These are phyloP conservation scores for Biscogniauxia mediterranea DNA, from an alignment of 2,329 filamentous ascomycete genomes.

Conservation along the genomic window DNA sequence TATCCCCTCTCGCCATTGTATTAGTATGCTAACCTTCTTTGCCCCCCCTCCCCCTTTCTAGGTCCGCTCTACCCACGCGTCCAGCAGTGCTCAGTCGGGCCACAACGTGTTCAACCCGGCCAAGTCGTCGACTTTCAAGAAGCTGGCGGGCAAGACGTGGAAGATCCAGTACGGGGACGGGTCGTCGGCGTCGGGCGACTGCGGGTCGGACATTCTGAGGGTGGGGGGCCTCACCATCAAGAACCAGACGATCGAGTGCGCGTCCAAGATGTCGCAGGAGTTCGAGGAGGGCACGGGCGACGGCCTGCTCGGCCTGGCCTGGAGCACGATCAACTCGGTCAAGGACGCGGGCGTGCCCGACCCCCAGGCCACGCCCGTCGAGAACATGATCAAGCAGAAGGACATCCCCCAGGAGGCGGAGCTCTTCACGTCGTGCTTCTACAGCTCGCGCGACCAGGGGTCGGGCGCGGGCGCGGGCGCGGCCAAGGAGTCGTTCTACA, in stretches of 20 bases:
- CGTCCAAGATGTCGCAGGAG: slow-evolving; percentile 54
- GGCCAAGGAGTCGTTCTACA: slow-evolving; percentile 60
- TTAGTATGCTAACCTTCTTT: slow-evolving; percentile 1
- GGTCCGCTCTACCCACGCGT: slow-evolving; percentile 55
- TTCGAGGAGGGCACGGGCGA: slow-evolving; percentile 58
- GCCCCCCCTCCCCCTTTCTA: slow-evolving; percentile 21
- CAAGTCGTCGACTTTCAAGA: slow-evolving; percentile 61
- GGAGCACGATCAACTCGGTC: slow-evolving; percentile 63
- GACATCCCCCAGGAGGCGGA: slow-evolving; percentile 47
- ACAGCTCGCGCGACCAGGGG: slow-evolving; percentile 48
- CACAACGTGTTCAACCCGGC: slow-evolving; percentile 59
- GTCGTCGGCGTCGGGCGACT: slow-evolving; percentile 63
- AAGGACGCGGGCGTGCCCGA: slow-evolving; percentile 38
- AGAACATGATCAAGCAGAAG: slow-evolving; percentile 62
- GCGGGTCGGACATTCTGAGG: slow-evolving; percentile 61
- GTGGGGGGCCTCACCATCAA: slow-evolving; percentile 62
- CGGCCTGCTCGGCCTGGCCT: slow-evolving; percentile 67
- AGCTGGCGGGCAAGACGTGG: slow-evolving; percentile 52
- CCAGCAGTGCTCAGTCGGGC: slow-evolving; percentile 34
- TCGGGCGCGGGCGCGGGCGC: slow-evolving; percentile 45
- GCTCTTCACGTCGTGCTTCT: slow-evolving; percentile 65
- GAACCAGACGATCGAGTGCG: slow-evolving; percentile 64
- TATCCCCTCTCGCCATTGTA: background rate
- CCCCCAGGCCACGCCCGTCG: slow-evolving; percentile 60
- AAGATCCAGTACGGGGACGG: slow-evolving; percentile 67